phyloP scores from a whole-genome alignment of 768 basidiomycete species.

The Sarcomyxa edulis region DNA sequence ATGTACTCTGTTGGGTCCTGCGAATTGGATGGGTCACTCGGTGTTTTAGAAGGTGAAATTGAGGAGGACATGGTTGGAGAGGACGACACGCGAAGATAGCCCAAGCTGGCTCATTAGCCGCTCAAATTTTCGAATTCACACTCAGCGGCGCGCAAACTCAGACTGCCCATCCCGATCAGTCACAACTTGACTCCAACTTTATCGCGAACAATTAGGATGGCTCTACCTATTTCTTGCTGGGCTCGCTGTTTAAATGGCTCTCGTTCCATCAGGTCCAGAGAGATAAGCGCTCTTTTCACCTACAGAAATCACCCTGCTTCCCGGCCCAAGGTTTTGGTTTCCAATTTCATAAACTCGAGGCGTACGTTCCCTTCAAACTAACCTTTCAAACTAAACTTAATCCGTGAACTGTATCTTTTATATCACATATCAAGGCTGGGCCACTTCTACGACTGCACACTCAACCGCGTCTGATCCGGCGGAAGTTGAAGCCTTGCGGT shows the following conservation, averaged over 20 bases:
- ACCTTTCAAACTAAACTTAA: slow-evolving; percentile 3
- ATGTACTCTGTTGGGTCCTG: slow-evolving; percentile 42
- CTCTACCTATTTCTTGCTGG: too few species aligned
- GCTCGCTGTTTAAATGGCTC: too few species aligned
- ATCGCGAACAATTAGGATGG: too few species aligned
- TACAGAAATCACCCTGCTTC: too few species aligned
- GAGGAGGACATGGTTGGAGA: slow-evolving; percentile 21
- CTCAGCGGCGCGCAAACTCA: slow-evolving; percentile 3
- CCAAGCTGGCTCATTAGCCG: too few species aligned
- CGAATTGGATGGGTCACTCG: slow-evolving; percentile 33
- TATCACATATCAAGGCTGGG: slow-evolving; percentile 72
- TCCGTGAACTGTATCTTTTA: slow-evolving; percentile 5
- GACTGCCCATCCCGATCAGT: too few species aligned
- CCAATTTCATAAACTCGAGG: slow-evolving; percentile 14
- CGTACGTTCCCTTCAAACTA: slow-evolving; percentile 22
- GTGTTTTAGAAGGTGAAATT: slow-evolving; percentile 16
- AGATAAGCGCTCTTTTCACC: too few species aligned
- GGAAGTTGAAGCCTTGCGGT: slow-evolving; percentile 71
- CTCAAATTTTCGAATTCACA: slow-evolving; percentile 4
- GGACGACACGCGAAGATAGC: slow-evolving; percentile 13
- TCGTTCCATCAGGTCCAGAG: too few species aligned
- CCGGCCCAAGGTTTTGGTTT: slow-evolving; percentile 16
- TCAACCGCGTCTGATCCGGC: slow-evolving; percentile 83
- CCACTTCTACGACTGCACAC: slow-evolving; percentile 74
- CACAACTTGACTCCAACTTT: too few species aligned